These are phyloP conservation scores for Claviceps citrina DNA, from an alignment of 2,329 filamentous ascomycete species.

Conservation along the genomic window DNA sequence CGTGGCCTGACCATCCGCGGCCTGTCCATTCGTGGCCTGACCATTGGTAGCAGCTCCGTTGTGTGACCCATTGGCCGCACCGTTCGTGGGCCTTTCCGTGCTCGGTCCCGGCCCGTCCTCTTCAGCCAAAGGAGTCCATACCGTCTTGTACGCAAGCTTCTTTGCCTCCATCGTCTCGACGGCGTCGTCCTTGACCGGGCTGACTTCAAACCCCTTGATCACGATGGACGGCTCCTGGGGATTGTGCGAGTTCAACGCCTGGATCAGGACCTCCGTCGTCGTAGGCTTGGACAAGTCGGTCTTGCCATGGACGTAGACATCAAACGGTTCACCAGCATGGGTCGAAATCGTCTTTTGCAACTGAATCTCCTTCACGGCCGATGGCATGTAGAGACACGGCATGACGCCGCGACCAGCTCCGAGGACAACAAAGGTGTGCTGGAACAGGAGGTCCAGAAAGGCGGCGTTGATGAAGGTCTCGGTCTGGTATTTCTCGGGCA, in stretches of 20 bases:
- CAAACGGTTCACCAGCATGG: neutral
- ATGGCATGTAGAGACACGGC: constrained; percentile 22
- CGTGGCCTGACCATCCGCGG: neutral
- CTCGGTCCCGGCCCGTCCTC: neutral
- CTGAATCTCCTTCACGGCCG: constrained; percentile 17
- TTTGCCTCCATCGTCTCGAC: neutral
- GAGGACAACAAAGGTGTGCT: constrained; percentile 23
- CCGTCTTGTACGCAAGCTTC: neutral
- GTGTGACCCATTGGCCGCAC: neutral
- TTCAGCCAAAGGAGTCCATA: neutral
- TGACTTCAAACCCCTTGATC: constrained; percentile 23
- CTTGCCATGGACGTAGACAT: constrained; percentile 1
- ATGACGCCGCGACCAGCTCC: constrained; percentile 18
- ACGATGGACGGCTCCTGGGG: constrained; percentile 18
- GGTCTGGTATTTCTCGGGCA: constrained; percentile 31
- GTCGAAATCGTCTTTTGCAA: constrained; percentile 1
- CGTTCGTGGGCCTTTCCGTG: neutral
- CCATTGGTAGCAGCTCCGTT: neutral
- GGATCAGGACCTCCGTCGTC: neutral
- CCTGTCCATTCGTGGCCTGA: neutral
- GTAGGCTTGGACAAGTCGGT: neutral
- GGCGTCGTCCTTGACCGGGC: constrained; percentile 24
- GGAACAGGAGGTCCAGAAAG: constrained; percentile 30
- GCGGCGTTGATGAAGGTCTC: constrained; percentile 29
- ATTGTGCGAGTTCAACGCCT: constrained; percentile 11